Evolutionary conservation across 2,329 filamentous ascomycete genomes (phyloP), one percentile per base, ranked within the genome.

Genomic region (Hymenoscyphus fructigenus): DNA sequence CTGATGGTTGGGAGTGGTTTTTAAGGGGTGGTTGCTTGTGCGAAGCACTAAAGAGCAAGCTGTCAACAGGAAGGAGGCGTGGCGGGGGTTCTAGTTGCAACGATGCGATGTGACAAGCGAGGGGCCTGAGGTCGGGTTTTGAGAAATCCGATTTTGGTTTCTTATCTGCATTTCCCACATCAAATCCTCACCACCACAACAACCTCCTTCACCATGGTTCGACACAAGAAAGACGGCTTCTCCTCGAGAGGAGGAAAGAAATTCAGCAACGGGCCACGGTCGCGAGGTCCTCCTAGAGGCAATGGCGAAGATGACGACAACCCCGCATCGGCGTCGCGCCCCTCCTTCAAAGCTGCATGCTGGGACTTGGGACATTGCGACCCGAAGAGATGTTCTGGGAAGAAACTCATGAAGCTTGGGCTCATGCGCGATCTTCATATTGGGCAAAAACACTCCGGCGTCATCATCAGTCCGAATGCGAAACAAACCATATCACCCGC

Each of bases 351-450:
- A 79, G 94, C 95, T 59, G 95, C 94, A 65, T 97, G 94, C 78
- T 99, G 95, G 95, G 95, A 99, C 75, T 84, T 99, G 38, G 94
- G 93, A 67, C 95, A 99, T 81, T 99, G 95, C 82, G 95, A 99
- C 75, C 92, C 94, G 9, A 98, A 97, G 78, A 85, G 94, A 72
- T 99, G 95, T 79, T 97, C 93, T 0, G 95, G 95, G 36, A 99
- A 99, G 81, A 89, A 92, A 68, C 85, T 99, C 38, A 97, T 99
- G 85, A 89, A 90, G 69, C 85, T 96, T 63, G 94, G 94, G 2
- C 82, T 97, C 74, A 97, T 99, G 92, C 90, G 95, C 71, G 91
- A 96, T 74, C 84, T 99, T 62, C 88, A 94, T 73, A 84, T 98
- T 63, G 95, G 95, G 61, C 93, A 98, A 79, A 93, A 94, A 71